Conservation (phyloP, 805 yeast genomes). For the Ogataea henricii region DNA sequence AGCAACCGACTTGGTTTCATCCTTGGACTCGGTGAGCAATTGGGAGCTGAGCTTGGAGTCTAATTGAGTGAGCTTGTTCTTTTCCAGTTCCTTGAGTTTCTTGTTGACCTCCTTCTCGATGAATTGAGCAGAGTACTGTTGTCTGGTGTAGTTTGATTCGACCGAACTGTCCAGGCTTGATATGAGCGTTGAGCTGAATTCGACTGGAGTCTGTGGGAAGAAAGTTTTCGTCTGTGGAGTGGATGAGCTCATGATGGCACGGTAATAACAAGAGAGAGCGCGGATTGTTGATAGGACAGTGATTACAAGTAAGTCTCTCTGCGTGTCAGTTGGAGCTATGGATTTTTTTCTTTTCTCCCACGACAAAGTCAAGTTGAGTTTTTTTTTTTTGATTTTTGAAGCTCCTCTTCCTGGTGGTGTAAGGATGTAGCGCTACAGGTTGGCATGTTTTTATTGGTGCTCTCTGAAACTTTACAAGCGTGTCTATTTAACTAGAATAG, state of each 20-base stretch:
- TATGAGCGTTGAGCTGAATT: conserved; percentile 63
- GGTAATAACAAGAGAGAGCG: too few species aligned
- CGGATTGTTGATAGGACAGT: too few species aligned
- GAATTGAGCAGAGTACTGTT: conserved; percentile 65
- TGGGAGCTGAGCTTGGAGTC: conserved; percentile 49
- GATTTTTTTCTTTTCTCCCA: too few species aligned
- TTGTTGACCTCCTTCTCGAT: conserved; percentile 65
- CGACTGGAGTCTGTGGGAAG: conserved; percentile 67
- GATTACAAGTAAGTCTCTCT: too few species aligned
- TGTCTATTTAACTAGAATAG: neutral
- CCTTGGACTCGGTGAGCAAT: conserved; percentile 38
- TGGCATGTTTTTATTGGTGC: conserved; percentile 2
- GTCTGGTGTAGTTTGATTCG: conserved; percentile 72
- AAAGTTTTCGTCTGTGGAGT: conserved; percentile 59
- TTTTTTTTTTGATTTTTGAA: neutral
- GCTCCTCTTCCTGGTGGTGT: neutral
- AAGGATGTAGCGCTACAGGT: neutral
- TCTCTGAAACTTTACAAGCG: neutral
- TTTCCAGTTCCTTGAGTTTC: conserved; percentile 56
- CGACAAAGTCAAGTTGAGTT: too few species aligned
- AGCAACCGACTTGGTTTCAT: conserved; percentile 23
- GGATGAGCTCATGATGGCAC: conserved; percentile 12
- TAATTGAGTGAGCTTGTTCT: conserved; percentile 52
- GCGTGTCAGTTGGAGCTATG: neutral
- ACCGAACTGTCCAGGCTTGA: conserved; percentile 57